Conservation (phyloP, 2,329 filamentous ascomycete genomes). For the Aspergillus neoniger region DNA sequence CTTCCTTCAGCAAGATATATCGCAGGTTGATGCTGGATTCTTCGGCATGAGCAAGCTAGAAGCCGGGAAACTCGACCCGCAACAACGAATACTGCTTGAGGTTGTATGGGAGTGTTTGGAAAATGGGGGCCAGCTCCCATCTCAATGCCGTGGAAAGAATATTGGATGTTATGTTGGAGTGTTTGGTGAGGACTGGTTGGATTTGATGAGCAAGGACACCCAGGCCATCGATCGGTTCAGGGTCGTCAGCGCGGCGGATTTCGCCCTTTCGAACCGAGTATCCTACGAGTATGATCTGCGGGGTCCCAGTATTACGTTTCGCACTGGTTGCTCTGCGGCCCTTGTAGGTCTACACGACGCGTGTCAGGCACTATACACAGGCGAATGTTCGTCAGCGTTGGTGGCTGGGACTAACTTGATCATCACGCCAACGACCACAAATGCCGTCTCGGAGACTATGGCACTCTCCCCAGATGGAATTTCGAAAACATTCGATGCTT, state of each 20-base stretch:
- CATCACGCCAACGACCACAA: constrained; percentile 29
- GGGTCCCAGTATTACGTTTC: constrained; percentile 29
- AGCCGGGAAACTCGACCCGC: constrained; percentile 32
- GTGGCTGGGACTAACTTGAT: constrained; percentile 40
- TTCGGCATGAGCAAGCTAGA: constrained; percentile 32
- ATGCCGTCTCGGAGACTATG: constrained; percentile 33
- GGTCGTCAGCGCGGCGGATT: constrained; percentile 20
- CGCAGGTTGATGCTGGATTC: constrained; percentile 17
- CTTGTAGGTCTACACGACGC: constrained; percentile 32
- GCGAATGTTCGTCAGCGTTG: constrained; percentile 27
- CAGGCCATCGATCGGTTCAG: constrained; percentile 22
- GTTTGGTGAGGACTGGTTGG: constrained; percentile 30
- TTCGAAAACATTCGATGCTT: constrained; percentile 29
- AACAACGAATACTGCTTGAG: constrained; percentile 37
- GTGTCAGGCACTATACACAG: constrained; percentile 26
- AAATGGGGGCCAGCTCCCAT: constrained; percentile 25
- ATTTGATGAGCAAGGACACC: constrained; percentile 22
- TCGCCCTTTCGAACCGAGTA: constrained; percentile 26
- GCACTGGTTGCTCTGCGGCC: constrained; percentile 41
- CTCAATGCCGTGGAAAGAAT: constrained; percentile 30
- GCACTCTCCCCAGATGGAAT: constrained; percentile 36
- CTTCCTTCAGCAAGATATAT: constrained; percentile 23
- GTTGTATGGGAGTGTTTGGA: constrained; percentile 38
- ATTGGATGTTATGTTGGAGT: constrained; percentile 31
- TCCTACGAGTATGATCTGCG: constrained; percentile 26